Evolutionary conservation across 495 filamentous ascomycete genomes (phyloP), one percentile per base, ranked within the genome.

Genomic region (Xylaria castorea): DNA sequence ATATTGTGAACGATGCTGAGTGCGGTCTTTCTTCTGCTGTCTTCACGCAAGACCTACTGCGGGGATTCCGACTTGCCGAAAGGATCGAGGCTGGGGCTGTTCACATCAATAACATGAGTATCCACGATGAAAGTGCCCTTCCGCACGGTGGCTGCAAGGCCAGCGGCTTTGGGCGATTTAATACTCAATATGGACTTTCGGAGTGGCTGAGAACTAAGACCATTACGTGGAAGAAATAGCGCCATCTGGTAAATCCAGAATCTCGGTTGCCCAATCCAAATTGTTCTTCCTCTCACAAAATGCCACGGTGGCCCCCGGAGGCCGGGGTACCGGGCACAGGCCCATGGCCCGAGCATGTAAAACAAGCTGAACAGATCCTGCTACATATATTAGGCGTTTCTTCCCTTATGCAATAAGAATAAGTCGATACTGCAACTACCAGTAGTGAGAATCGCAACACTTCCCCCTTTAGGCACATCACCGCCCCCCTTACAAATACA

Each of bases 21-120:
- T 55, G 51, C 30, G 51, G 51, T 5, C 51, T 55, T 55, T 55
- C 51, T 55, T 55, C 51, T 11, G 51, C 51, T 55, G 51, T 55
- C 22, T 55, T 55, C 51, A 55, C 51, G 25, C 8, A 30, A 30
- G 51, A 55, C 51, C 25, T 55, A 6, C 4, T 30, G 51, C 51
- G 51, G 11, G 51, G 51, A 55, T 30, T 55, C 16, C 51, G 51
- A 25, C 51, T 55, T 55, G 51, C 51, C 25, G 51, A 55, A 16
- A 25, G 51, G 12, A 55, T 55, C 12, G 51, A 55, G 25, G 51
- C 51, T 16, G 51, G 51, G 0, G 51, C 51, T 3, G 51, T 55
- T 25, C 51, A 55, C 51, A 55, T 55, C 25, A 55, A 55, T 30
- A 55, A 55, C 5, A 55, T 55, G 51, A 55, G 25, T 30, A 30